Base-by-base conservation (phyloP, 2,329 filamentous ascomycete genomes). In the Myriosclerotinia scirpicola region DNA sequence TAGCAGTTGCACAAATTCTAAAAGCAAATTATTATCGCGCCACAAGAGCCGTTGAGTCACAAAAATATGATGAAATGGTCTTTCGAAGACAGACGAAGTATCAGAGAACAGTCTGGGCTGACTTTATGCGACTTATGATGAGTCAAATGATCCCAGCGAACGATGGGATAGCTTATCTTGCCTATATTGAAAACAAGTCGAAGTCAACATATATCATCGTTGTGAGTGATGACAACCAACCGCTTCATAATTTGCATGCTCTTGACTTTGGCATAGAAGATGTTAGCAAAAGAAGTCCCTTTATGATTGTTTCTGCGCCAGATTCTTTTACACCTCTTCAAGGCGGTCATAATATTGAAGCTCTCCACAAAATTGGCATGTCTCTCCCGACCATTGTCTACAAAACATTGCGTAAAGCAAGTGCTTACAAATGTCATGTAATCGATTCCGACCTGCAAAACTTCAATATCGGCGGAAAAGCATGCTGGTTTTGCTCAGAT, bases 111-210 rank as follows among this genome's bases (percentile, higher is more conserved):
- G 22, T 64, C 11, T 67, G 59, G 65, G 65, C 36, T 4, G 65
- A 63, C 7, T 64, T 64, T 7, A 67, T 67, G 59, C 44, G 54
- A 20, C 59, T 67, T 11, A 44, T 50, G 26, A 63, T 50, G 50
- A 53, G 58, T 58, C 50, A 54, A 46, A 67, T 58, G 58, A 26
- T 59, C 59, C 15, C 62, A 11, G 20, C 50, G 42, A 56, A 58
- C 30, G 62, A 65, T 38, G 53, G 52, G 6, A 48, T 65, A 56
- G 62, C 62, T 6, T 65, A 58, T 56, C 62, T 65, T 15, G 42
- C 53, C 1, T 14, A 36, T 30, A 5, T 65, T 22, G 11, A 20
- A 42, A 65, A 65, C 8, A 34, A 17, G 15, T 52, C n/a, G 3
- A 53, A 62, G 50, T 50, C 46, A 26, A 62, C 59, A 8, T 17